Evolutionary conservation across 306 rosid genomes (phyloP), one percentile per base, ranked within the genome.

Genomic region (Fragaria ananassa): DNA sequence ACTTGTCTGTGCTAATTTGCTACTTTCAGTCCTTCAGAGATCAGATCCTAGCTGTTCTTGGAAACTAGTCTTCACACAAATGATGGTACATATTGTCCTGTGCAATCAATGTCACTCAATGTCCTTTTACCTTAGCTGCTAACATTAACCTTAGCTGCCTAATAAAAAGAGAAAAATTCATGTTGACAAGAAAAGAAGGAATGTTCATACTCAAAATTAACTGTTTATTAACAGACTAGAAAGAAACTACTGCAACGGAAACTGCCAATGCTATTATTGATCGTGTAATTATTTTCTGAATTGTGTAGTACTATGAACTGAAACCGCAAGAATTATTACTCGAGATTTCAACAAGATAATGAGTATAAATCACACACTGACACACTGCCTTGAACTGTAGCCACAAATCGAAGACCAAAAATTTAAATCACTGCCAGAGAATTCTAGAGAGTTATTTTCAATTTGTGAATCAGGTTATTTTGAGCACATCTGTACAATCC

Each of bases 361-460:
- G 76, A 78, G 75, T 70, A 49, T 58, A 50, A 34, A 51, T 46
- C 44, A 42, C 46, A 42, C 11, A 8, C 46, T 42, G 46, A 42
- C 46, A 42, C 57, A 25, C 10, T 13, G 41, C 54, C 51, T 73
- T 57, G 23, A 58, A 10, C 42, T 14, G 69, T 57, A 15, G 68
- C 77, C 77, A 74, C 77, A 62, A 44, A 42, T 25, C 35, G 61
- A 50, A 74, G 12, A 27, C 78, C 31, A 74, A 7, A 58, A 45
- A 14, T 17, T 17, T 15, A 54, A 58, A 12, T 34, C 47, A 51
- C 29, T 31, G 65, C 31, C 65, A 72, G 65, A 54, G 12, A 54
- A 56, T 11, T 72, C 66, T 17, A 13, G 66, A 72, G 8, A 54
- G 50, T 2, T 72, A 5, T 18, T 15, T 47, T 70, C 3, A 70